phyloP scores from a whole-genome alignment of 345 rosid species.

The Eutrema heterophyllum region DNA sequence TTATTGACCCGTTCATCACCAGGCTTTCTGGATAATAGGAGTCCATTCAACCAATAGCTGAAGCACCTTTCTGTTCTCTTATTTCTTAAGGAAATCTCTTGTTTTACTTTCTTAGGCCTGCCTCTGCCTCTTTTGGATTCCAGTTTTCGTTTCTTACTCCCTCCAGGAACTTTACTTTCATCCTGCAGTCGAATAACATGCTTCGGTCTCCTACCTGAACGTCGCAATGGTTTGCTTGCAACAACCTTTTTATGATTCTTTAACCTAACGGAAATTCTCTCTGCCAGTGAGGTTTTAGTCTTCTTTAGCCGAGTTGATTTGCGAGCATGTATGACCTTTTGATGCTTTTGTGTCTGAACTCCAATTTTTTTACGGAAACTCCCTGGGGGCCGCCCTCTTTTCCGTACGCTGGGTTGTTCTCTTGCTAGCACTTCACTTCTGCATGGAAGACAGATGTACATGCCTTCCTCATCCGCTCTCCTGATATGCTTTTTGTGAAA shows the following conservation, averaged over 20 bases:
- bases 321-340: constrained; percentile 31
- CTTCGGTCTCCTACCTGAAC: constrained; percentile 68
- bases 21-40: constrained; percentile 56
- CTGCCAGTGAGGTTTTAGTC: constrained; percentile 32
- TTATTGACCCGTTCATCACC: constrained; percentile 61
- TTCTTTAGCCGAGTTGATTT: constrained; percentile 31
- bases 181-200: constrained; percentile 36
- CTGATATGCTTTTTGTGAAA: constrained; percentile 79
- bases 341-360: constrained; percentile 36
- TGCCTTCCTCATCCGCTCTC: constrained; percentile 51
- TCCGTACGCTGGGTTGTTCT: constrained; percentile 28
- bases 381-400: constrained; percentile 33
- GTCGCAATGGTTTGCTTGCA: constrained; percentile 63
- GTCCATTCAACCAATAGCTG: constrained; percentile 90
- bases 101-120: constrained; percentile 36
- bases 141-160: constrained; percentile 45
- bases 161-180: constrained; percentile 35
- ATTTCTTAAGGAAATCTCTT: constrained; percentile 40
- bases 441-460: constrained; percentile 65
- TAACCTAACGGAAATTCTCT: constrained; percentile 33
- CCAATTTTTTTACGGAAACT: constrained; percentile 36
- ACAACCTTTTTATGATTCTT: constrained; percentile 47
- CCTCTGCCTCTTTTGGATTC: constrained; percentile 42
- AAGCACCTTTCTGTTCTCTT: constrained; percentile 52
- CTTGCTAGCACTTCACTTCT: constrained; percentile 38